phyloP scores from a whole-genome alignment of 805 yeast species.

The Hanseniaspora pseudoguilliermondii region DNA sequence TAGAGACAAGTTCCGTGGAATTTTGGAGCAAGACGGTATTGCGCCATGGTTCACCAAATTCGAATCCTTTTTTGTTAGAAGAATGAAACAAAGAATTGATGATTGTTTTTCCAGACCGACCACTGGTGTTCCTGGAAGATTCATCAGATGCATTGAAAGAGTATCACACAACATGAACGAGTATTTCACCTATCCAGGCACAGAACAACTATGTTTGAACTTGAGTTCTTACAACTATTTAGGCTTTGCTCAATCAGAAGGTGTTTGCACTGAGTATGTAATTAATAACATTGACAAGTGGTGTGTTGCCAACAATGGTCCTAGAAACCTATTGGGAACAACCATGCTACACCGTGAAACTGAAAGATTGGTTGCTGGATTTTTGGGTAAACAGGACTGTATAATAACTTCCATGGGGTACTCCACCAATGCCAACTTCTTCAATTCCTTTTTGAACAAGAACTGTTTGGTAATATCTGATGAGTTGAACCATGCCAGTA shows the following conservation, averaged over 20 bases:
- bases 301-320: constrained; percentile 70
- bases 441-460: constrained; percentile 69
- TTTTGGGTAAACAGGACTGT: constrained; percentile 83
- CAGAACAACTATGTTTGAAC: constrained; percentile 65
- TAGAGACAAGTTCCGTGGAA: constrained; percentile 50
- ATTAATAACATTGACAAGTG: constrained; percentile 47
- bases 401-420: constrained; percentile 87
- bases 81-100: constrained; percentile 79
- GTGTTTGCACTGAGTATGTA: constrained; percentile 75
- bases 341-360: constrained; percentile 60
- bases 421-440: constrained; percentile 84
- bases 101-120: constrained; percentile 94
- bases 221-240: constrained; percentile 84
- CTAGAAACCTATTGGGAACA: constrained; percentile 64
- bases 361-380: constrained; percentile 66
- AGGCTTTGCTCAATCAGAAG: constrained; percentile 93
- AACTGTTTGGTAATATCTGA: constrained; percentile 87
- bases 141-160: constrained; percentile 69
- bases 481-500: constrained; percentile 88
- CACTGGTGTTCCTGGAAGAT: constrained; percentile 96
- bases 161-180: constrained; percentile 50
- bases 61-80: constrained; percentile 85
- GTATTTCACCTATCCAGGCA: constrained; percentile 62
- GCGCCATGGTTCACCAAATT: constrained; percentile 94
- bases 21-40: constrained; percentile 70